These are phyloP conservation scores for Xylaria venustula DNA, from an alignment of 495 filamentous ascomycete species.

Conservation along the genomic window DNA sequence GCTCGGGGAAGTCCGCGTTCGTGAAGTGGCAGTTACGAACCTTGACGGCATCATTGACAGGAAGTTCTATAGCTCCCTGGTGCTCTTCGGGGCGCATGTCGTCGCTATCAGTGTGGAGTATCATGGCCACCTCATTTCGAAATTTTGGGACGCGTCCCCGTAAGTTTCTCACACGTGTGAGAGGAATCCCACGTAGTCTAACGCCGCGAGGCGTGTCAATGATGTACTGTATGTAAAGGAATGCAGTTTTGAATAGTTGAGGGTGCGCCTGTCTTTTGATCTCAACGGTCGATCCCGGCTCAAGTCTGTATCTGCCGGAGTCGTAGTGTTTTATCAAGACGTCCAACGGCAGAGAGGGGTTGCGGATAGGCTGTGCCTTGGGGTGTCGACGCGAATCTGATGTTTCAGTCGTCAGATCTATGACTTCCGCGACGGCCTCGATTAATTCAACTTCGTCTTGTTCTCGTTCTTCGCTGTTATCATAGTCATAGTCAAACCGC, in stretches of 20 bases:
- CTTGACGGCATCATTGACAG: slow-evolving; percentile 30
- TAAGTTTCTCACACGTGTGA: slow-evolving; percentile 36
- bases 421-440: slow-evolving; percentile 18
- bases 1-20: slow-evolving; percentile 46
- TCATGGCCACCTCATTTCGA: slow-evolving; percentile 55
- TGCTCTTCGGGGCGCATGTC: slow-evolving; percentile 36
- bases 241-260: slow-evolving; percentile 27
- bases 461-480: background rate
- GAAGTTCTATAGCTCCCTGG: slow-evolving; percentile 47
- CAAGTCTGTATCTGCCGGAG: slow-evolving; percentile 21
- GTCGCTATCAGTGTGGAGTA: slow-evolving; percentile 46
- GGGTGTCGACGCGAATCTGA: background rate
- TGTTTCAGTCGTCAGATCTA: slow-evolving; percentile 22
- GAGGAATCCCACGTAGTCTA: slow-evolving; percentile 39
- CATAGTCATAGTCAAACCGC: background rate
- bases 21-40: slow-evolving; percentile 50
- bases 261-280: slow-evolving; percentile 18
- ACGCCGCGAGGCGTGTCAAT: slow-evolving; percentile 27
- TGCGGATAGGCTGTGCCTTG: slow-evolving; percentile 2
- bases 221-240: slow-evolving; percentile 43
- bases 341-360: slow-evolving; percentile 5
- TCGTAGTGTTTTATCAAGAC: slow-evolving; percentile 16
- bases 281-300: slow-evolving; percentile 34
- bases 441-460: slow-evolving; percentile 1
- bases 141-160: slow-evolving; percentile 40